phyloP scores from a whole-genome alignment of 805 yeast species.

The Candida hispaniensis region DNA sequence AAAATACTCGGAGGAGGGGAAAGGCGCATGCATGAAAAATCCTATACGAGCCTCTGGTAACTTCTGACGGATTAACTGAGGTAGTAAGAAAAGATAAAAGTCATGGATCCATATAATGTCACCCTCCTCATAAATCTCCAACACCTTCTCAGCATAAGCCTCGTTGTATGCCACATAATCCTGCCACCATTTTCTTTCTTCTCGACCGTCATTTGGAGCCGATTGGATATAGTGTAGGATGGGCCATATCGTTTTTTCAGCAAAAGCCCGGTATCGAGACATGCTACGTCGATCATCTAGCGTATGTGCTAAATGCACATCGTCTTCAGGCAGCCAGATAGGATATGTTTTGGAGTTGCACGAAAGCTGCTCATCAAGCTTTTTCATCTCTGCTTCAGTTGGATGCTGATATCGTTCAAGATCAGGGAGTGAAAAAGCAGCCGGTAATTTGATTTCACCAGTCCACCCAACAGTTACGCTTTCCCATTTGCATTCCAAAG shows the following conservation, averaged over 20 bases:
- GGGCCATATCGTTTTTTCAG: constrained; percentile 90
- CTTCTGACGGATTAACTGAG: constrained; percentile 71
- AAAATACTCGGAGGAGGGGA: constrained; percentile 90
- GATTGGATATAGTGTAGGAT: constrained; percentile 86
- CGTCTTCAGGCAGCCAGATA: constrained; percentile 57
- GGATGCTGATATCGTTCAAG: constrained; percentile 29
- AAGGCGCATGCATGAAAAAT: constrained; percentile 78
- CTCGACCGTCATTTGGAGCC: constrained; percentile 58
- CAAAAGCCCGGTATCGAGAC: constrained; percentile 52
- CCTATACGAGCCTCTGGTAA: constrained; percentile 67
- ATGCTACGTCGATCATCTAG: too few relatives aligned
- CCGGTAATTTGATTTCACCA: constrained; percentile 52
- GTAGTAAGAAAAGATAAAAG: constrained; percentile 69
- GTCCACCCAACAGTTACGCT: constrained; percentile 90
- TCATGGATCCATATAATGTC: constrained; percentile 91
- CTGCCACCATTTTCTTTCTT: constrained; percentile 68
- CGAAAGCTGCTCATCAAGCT: constrained; percentile 37
- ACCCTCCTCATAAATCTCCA: constrained; percentile 68
- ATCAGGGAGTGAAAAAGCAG: constrained; percentile 22
- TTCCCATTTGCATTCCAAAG: constrained; percentile 70
- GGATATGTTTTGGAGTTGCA: constrained; percentile 46
- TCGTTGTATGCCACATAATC: constrained; percentile 87
- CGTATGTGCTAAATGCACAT: too few relatives aligned
- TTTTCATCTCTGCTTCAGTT: constrained; percentile 44
- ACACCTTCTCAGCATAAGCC: constrained; percentile 72